Evolutionary conservation across 1,139 yeast genomes (phyloP), one percentile per base, ranked within the genome.

Genomic region (Zygosaccharomyces sapae): DNA sequence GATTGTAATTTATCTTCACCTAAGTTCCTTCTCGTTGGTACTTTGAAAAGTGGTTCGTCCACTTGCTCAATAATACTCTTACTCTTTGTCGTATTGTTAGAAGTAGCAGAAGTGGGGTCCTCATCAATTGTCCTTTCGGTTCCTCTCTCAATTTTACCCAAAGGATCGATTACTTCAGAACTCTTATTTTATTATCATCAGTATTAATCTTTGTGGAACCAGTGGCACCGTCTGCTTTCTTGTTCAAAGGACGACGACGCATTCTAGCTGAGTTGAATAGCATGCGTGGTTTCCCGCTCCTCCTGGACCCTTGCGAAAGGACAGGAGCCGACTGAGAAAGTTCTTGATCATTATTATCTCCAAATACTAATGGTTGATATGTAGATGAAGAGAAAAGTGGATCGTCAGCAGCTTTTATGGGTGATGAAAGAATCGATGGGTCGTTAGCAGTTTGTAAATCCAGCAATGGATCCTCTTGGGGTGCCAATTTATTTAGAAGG

Each of bases 201-300:
- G n/a, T n/a, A n/a, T n/a, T n/a, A n/a, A n/a, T n/a, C n/a, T n/a
- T n/a, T n/a, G n/a, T n/a, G n/a, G n/a, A n/a, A n/a, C n/a, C n/a
- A n/a, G n/a, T n/a, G n/a, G n/a, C n/a, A n/a, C n/a, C n/a, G n/a
- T n/a, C n/a, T n/a, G n/a, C n/a, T n/a, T n/a, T n/a, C n/a, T n/a
- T n/a, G n/a, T n/a, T n/a, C 9, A 49, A 33, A 1, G 57, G 57
- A 39, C 59, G 58, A 27, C 65, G 60, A 38, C 65, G 63, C 36
- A 54, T 36, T 33, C 62, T 54, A 10, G 56, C 52, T 2, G 59
- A 53, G 38, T 56, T 56, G 37, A 61, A 61, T n/a, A 61, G 45
- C 33, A 45, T 52, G 16, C 56, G 55, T 1, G 61, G 61, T 44
- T 57, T 54, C 33, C 52, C 54, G 13, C 44, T 43, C 18, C 46